Evolutionary conservation across 176 grass and related monocot genomes (phyloP), one percentile per base, ranked within the genome.

Genomic region (Rhynchospora breviuscula): DNA sequence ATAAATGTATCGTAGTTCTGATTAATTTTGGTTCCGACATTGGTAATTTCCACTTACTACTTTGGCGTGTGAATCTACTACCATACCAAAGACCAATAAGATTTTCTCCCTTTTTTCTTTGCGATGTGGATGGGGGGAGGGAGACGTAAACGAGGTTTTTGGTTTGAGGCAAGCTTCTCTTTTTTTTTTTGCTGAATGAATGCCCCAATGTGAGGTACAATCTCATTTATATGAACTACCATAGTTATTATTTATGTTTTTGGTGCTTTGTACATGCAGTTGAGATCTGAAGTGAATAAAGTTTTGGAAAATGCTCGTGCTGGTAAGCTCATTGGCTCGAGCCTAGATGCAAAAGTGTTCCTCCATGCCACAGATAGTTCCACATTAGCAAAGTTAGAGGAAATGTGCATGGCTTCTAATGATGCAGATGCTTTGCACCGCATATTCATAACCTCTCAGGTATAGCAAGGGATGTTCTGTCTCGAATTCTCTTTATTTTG

Each of bases 281-380:
- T 98, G 88, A 95, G 95, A 85, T 98, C 95, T 26, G 95, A 98
- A 88, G 92, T 98, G 89, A 98, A 98, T 88, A 98, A 95, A 91
- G 91, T 93, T 87, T 85, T 98, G 86, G 95, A 98, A 88, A 95
- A 80, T 59, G 95, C 92, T 85, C 89, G 95, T 85, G 83, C 83
- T 64, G 92, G 90, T 74, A 98, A 98, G 87, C 79, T 98, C 66
- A 95, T 98, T 15, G 95, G 95, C 12, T 94, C 95, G 61, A 98
- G 92, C 83, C 87, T 98, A 78, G 95, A 98, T 12, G 92, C 95
- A 40, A 98, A 98, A 79, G 86, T 98, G 25, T 93, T 87, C 91
- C 89, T 98, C 61, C 80, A 93, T 69, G 77, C 86, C 49, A 84
- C 86, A 73, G 75, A 88, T 85, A 83, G 47, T 22, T 85, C 84